Evolutionary conservation across 176 grass and related monocot genomes (phyloP).

Genomic region (Musa acuminata): DNA sequence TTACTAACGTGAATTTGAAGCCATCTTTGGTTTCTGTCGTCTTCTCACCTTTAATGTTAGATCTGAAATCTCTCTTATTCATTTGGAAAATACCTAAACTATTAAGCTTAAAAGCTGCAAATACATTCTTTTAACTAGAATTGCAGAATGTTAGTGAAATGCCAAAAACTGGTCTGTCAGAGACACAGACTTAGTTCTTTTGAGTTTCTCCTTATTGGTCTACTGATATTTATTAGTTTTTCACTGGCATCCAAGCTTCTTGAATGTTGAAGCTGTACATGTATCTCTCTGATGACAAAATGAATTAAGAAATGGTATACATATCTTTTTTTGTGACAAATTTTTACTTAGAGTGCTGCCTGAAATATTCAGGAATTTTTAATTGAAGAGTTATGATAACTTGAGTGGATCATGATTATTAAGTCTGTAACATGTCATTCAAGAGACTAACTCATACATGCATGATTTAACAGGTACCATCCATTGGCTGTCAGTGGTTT

Average conservation of each 20-base stretch:
- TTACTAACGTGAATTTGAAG: too few relatives aligned
- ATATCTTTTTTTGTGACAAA: background rate
- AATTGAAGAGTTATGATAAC: too few relatives aligned
- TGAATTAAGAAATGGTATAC: background rate
- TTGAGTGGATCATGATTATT: background rate
- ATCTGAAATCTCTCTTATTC: too few relatives aligned
- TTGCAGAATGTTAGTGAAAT: too few relatives aligned
- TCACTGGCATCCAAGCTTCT: background rate
- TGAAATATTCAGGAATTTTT: background rate
- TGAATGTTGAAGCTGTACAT: background rate
- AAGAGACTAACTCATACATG: constrained; percentile 11
- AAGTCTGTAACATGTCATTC: background rate
- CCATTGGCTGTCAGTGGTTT: constrained; percentile 69
- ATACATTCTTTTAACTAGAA: too few relatives aligned
- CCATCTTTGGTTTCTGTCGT: too few relatives aligned
- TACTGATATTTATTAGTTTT: background rate
- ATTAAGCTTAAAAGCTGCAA: too few relatives aligned
- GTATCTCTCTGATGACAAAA: background rate
- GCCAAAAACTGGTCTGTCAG: background rate
- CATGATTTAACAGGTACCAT: constrained; percentile 43
- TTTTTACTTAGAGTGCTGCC: background rate
- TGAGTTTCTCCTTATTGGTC: background rate
- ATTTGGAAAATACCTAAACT: too few relatives aligned
- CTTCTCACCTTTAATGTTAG: too few relatives aligned
- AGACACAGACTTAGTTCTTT: background rate